Base-by-base conservation (phyloP, 1,139 yeast species). In the Zygoascus hellenicus region DNA sequence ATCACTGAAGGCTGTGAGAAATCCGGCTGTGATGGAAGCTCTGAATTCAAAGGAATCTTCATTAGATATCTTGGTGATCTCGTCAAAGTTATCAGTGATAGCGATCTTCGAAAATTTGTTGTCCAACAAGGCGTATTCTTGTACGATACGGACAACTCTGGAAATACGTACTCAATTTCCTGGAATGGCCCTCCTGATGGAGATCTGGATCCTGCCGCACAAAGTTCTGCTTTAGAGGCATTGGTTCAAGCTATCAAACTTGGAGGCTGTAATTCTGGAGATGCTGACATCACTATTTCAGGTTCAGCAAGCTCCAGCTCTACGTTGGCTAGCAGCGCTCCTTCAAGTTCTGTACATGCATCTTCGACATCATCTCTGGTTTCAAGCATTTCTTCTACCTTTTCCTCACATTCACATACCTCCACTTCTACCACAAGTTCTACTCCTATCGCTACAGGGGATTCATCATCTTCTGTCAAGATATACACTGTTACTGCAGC, bases 21-120 rank as follows among this genome's bases (percentile, higher is more conserved):
- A 22, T 15, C 19, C n/a, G 28, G 29, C 7, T 53, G 56, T 29
- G 54, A 52, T 17, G 57, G 54, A n/a, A 52, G 48, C n/a, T 48
- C 47, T 3, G 48, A 50, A 13, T 54, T 54, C 47, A 54, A 54
- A 42, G 56, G 57, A 2, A 48, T 53, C 13, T 54, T 51, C 32
- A 41, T 54, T 26, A 46, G 57, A 35, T 53, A 53, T 43, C 48
- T 54, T 34, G 39, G 38, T 11, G 45, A 38, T 16, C 47, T 54
- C 13, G 42, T 48, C 9, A 38, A 34, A 9, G 45, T 30, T 26
- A 33, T 15, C 10, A 14, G 15, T 2, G 33, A 42, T 19, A 26
- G 15, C 11, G 15, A 22, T 11, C 14, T 33, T 6, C 26, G 39
- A 28, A 26, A 42, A 16, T 42, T 28, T 14, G 36, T 42, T 3